Conservation (phyloP, 2,329 filamentous ascomycete genomes). For the Neonectria magnoliae region DNA sequence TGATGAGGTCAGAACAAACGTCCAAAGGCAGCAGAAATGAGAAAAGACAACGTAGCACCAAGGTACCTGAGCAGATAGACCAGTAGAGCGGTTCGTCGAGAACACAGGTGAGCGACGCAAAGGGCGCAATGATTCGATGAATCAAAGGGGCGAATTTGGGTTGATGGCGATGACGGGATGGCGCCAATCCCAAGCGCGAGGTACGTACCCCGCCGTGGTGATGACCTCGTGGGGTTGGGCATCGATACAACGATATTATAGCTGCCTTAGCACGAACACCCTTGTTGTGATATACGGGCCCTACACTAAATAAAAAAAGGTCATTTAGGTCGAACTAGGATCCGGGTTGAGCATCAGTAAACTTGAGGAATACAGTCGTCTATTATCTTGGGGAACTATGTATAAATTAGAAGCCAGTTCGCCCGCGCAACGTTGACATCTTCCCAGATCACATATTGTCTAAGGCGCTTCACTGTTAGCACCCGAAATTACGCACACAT, state of each 20-base stretch:
- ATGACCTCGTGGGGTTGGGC: slow-evolving; percentile 1
- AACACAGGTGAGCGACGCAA: not conserved
- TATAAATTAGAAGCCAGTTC: too few species aligned
- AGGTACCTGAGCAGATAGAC: not conserved
- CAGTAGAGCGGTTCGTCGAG: too few species aligned
- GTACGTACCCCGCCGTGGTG: slow-evolving; percentile 4
- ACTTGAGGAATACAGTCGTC: too few species aligned
- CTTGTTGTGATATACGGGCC: too few species aligned
- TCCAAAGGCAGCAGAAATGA: not conserved
- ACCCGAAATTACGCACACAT: not conserved
- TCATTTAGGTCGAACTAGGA: too few species aligned
- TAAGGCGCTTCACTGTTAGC: not conserved
- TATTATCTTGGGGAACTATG: too few species aligned
- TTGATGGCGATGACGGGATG: not conserved
- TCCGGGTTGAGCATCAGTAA: too few species aligned
- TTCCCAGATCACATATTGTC: too few species aligned
- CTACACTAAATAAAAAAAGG: too few species aligned
- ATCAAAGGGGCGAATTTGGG: slow-evolving; percentile 15
- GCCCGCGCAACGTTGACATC: too few species aligned
- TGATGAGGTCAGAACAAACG: not conserved
- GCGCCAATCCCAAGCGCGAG: not conserved
- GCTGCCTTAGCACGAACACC: too few species aligned
- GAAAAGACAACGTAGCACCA: not conserved
- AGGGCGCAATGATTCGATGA: slow-evolving; percentile 4
- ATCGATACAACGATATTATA: not conserved